These are phyloP conservation scores for Leishmania major DNA, from an alignment of 208 protist species.

Conservation along the genomic window DNA sequence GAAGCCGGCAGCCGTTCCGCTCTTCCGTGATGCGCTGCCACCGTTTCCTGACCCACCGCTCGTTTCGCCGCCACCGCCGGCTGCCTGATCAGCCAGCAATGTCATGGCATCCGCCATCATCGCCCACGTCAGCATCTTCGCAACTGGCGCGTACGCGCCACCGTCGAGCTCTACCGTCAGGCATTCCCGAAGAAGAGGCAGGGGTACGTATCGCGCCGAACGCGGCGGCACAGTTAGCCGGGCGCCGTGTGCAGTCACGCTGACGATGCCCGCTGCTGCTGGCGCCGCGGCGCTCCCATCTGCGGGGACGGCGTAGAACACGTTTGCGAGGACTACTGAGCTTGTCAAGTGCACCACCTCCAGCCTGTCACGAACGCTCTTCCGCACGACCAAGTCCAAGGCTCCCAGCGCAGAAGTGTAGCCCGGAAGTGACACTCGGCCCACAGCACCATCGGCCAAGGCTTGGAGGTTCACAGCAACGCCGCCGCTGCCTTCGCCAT, in stretches of 20 bases:
- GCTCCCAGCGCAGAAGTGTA: slow-evolving; percentile 25
- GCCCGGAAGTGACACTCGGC: slow-evolving; percentile 13
- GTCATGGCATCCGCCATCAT: slow-evolving; percentile 35
- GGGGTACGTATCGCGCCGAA: slow-evolving; percentile 13
- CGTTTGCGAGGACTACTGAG: slow-evolving; percentile 27
- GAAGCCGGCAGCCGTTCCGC: not conserved
- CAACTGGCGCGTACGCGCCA: slow-evolving; percentile 7
- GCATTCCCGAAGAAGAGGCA: slow-evolving; percentile 9
- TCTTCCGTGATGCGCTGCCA: not conserved
- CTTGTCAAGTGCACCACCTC: slow-evolving; percentile 19
- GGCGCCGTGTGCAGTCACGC: not conserved
- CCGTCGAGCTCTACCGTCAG: slow-evolving; percentile 22
- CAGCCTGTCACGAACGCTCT: not conserved
- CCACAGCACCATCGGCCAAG: slow-evolving; percentile 1
- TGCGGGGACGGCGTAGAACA: slow-evolving; percentile 11
- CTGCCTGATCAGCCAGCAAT: slow-evolving; percentile 14
- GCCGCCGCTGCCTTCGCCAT: not conserved
- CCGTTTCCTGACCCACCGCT: not conserved
- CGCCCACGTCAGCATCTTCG: slow-evolving; percentile 28
- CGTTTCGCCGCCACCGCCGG: not conserved
- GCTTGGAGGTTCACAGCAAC: slow-evolving; percentile 1
- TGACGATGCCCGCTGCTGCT: not conserved
- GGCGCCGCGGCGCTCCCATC: too few relatives aligned
- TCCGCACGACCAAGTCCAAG: slow-evolving; percentile 22
- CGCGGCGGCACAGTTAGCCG: slow-evolving; percentile 15